Evolutionary conservation across 2,329 filamentous ascomycete genomes (phyloP), one percentile per base, ranked within the genome.

Genomic region (Alternaria conjuncta): DNA sequence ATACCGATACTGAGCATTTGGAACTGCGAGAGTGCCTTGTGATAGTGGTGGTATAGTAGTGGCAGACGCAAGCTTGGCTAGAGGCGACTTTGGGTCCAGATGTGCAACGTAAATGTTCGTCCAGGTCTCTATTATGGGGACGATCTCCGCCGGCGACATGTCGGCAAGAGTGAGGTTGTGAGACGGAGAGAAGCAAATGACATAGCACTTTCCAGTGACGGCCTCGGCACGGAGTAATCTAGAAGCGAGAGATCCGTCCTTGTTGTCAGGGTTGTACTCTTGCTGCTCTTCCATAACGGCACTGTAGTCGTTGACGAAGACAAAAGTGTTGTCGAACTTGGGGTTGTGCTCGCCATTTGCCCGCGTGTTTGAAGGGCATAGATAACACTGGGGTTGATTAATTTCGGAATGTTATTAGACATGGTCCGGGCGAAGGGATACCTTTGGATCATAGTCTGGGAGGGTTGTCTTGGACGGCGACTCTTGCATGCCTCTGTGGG

Each of bases 251-350:
- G 86, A 83, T 66, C 83, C 84, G 73, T 83, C 80, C 61, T 84
- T 78, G n/a, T 82, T 79, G 21, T 83, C 79, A 13, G 83, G 83
- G 20, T 83, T 81, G 80, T 98, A 99, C 51, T 92, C 89, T 28
- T 90, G 89, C 80, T 99, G 96, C 67, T 92, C 86, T 81, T 97
- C 94, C 82, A 97, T 97, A 55, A 99, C 95, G 2, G 96, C 96
- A 75, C 93, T 96, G 82, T 96, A 99, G 80, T 99, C 96, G 75
- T 99, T 99, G 71, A 98, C 92, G 76, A 99, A 99, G 43, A 95
- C 91, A 78, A 96, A 98, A 0, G 94, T 97, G 74, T 88, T 88
- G 56, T 92, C 86, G 78, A 98, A 99, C 57, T 92, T 85, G 1
- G 96, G 95, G 75, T 99, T 99, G 64, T 81, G 79, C 75, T 96